A percentile compares a stretch with the other conserved stretches of the same genome.
Evolutionary conservation across 208 protist species (phyloP).

Genomic region (Novymonas esmeraldas): DNA sequence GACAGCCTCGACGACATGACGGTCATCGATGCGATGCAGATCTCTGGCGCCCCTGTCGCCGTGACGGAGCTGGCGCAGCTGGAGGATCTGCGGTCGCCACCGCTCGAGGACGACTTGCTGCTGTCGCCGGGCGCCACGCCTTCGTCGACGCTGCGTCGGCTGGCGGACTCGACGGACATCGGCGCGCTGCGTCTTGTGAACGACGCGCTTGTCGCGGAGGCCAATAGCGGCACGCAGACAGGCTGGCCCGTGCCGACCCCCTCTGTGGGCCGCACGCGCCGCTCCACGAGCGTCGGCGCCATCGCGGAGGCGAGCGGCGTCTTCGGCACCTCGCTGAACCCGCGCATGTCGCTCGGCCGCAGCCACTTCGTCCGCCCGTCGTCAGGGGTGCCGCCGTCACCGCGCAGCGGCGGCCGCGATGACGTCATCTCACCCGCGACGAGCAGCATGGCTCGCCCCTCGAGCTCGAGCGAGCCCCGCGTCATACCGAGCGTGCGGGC

Average conservation of each 20-base stretch:
- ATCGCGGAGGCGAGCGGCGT: slow-evolving; percentile 31
- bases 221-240: not conserved
- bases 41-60: slow-evolving; percentile 12
- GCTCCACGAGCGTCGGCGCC: slow-evolving; percentile 18
- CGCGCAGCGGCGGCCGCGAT: slow-evolving; percentile 24
- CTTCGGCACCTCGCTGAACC: slow-evolving; percentile 17
- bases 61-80: slow-evolving; percentile 24
- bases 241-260: slow-evolving; percentile 6
- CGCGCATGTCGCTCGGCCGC: slow-evolving; percentile 47
- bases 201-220: not conserved
- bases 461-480: slow-evolving; percentile 40
- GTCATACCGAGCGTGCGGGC: slow-evolving; percentile 26
- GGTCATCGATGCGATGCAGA: slow-evolving; percentile 18
- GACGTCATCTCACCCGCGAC: slow-evolving; percentile 28
- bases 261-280: slow-evolving; percentile 17
- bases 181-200: not conserved
- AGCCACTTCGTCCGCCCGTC: slow-evolving; percentile 44
- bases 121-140: not conserved
- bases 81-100: slow-evolving; percentile 19
- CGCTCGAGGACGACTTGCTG: not conserved
- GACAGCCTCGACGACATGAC: slow-evolving; percentile 16
- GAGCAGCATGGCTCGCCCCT: slow-evolving; percentile 19
- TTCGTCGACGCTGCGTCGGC: slow-evolving; percentile 11
- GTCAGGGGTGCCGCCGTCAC: slow-evolving; percentile 38
- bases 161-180: slow-evolving; percentile 1